Base-by-base conservation (phyloP, 352 stramenopile genomes). In the Phytophthora boehmeriae region DNA sequence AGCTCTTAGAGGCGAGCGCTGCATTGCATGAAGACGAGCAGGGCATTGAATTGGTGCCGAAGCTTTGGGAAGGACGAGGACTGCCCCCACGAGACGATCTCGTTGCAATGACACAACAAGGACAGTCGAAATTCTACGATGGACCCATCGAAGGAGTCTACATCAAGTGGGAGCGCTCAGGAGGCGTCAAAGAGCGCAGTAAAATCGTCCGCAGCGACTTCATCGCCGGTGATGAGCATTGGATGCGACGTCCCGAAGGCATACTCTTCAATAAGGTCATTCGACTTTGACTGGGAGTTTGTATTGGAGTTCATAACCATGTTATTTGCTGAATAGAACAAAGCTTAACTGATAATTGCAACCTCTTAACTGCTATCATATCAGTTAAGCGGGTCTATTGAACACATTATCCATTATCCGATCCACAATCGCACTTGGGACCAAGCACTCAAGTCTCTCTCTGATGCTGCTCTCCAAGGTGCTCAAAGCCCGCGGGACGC, bases 181-280 rank as follows among this genome's bases (percentile, higher is more conserved):
- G 71, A 9, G 52, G 48, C 27, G 73, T 92, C 32, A 67, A 66
- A 38, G 75, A 86, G 25, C 73, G 79, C 22, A 72, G 69, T 32
- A 92, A 92, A 55, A 60, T 92, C 50, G 80, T 90, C 25, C 80
- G 83, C 19, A 73, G 63, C 14, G 72, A 92, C 69, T 92, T 92
- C 51, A 64, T 92, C 17, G 57, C 56, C 2, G 83, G 83, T 8
- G 85, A 86, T 58, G 78, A 80, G 35, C 78, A 88, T 67, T 92
- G 83, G 83, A 85, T 68, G 13, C 58, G 68, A 1, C 20, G 42
- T n/a, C 41, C 58, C 28, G 73, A 68, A 4, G 59, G 48, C 14
- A 66, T 85, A 41, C 73, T 47, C 30, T 73, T 88, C 54, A 86
- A 90, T n/a, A n/a, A n/a, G n/a, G n/a, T n/a, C n/a, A n/a, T n/a